phyloP scores from a whole-genome alignment of 257 asterid species.

The Henckelia pumila region DNA sequence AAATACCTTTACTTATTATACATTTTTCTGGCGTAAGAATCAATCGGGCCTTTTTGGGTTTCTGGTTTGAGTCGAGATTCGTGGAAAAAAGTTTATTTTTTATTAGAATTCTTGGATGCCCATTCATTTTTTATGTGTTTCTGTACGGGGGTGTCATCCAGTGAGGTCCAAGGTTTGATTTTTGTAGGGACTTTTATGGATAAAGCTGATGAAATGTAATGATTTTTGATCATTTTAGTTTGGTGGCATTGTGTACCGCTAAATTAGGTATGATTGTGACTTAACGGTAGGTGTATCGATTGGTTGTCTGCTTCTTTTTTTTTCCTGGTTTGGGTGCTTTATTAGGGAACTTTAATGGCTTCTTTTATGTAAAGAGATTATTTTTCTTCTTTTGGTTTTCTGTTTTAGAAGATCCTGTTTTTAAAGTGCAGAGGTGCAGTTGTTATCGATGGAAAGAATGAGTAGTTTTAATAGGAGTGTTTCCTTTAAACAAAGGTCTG shows the following conservation, averaged over 20 bases:
- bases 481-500: slow-evolving; percentile 56
- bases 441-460: slow-evolving; percentile 32
- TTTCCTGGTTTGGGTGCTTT: slow-evolving; percentile 21
- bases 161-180: slow-evolving; percentile 19
- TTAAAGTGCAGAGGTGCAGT: slow-evolving; percentile 16
- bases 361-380: background rate
- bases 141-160: slow-evolving; percentile 2
- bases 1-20: no score
- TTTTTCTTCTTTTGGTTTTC: background rate
- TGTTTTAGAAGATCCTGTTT: background rate
- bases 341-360: slow-evolving; percentile 3
- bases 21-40: slow-evolving; percentile 1
- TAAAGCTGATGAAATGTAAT: background rate
- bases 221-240: slow-evolving; percentile 3
- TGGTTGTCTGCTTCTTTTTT: slow-evolving; percentile 21
- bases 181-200: slow-evolving; percentile 9
- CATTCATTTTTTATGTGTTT: slow-evolving; percentile 13
- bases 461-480: slow-evolving; percentile 47
- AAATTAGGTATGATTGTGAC: slow-evolving; percentile 25
- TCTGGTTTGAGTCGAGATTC: slow-evolving; percentile 22
- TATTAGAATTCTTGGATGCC: slow-evolving; percentile 13
- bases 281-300: slow-evolving; percentile 14
- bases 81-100: background rate
- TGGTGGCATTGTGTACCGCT: slow-evolving; percentile 16
- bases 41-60: slow-evolving; percentile 3